Base-by-base conservation (phyloP, 805 yeast genomes). In the Jamesozyma spencerorum region DNA sequence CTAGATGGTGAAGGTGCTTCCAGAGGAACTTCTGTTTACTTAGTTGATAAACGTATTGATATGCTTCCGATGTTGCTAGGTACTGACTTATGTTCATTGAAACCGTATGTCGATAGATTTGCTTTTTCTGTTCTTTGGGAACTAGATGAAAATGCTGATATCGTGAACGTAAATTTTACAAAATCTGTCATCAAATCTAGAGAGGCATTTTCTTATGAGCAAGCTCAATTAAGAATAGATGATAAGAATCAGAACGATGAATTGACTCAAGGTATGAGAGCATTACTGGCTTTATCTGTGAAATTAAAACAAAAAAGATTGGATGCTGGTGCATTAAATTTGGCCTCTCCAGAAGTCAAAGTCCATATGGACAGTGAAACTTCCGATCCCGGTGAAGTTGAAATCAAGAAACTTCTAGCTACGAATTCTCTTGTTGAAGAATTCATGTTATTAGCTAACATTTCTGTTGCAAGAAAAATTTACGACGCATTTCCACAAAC, bases 71-170 rank as follows among this genome's bases (percentile, higher is more conserved):
- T 84, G 80, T 65, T 92, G 35, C 71, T 92, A 42, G 97, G 98
- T 60, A 92, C 98, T 3, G 92, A 92, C 60, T 66, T 92, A 53
- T 92, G 99, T 69, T 92, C 98, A 4, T 72, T 92, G 56, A 83
- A 84, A 56, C 97, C 97, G 4, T 81, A 85, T 56, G 97, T 92
- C 33, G 98, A 92, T 48, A 75, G 99, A 61, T 92, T 78, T 67
- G 94, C 98, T 0, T 92, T 92, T 59, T 85, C 95, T 7, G 96
- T 87, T 4, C 65, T 92, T 35, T 92, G 99, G 99, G 97, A 88
- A 62, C 67, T 92, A 52, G 94, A 90, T 50, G 77, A 76, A 38
- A 70, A 85, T 47, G 97, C 96, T 8, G 75, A 87, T 50, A 86
- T 92, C 49, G 79, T 90, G 7, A 74, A 75, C 47, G 85, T 82